Evolutionary conservation across 495 filamentous ascomycete genomes (phyloP), one percentile per base, ranked within the genome.

Genomic region (Penicillium tannophilum): DNA sequence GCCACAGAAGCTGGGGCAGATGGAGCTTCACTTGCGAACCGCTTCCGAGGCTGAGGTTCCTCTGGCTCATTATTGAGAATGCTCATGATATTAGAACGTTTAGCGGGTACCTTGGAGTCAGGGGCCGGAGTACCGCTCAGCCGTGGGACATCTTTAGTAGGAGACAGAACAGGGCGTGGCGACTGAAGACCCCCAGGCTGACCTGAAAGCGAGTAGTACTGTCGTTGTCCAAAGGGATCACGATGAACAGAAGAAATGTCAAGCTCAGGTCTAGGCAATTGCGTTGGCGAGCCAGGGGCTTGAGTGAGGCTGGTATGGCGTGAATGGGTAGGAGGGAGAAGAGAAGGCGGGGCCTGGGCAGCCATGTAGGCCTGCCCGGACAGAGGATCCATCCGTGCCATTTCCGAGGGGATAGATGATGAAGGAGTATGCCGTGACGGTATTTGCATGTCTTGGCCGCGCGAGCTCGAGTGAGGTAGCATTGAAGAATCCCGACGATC

Each of bases 1-100:
- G 52, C 51, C 2, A 20, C 43, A 41, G 54, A 52, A 5, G 45
- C 42, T 14, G 68, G 62, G 1, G 45, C 55, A 42, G 69, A 61
- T 16, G 70, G 63, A 8, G 56, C 60, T 48, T 80, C 76, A 51
- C 69, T 72, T 43, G 77, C 76, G 57, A 78, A 75, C 6, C 80
- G 76, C 57, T 84, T 85, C 12, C 76, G 69, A 19, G 52, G 80
- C 52, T 80, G 79, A 19, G 80, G 80, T 26, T 86, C 83, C 43
- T 76, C 79, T 0, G 83, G 79, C 54, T 86, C 83, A 41, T 83
- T 81, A 58, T 85, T 85, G 28, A 86, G 66, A 50, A 86, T 77
- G 28, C 75, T 82, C 78, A 85, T 82, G 46, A 86, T 84, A 42
- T 81, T 85, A 16, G 83, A 85, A 30, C 78, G 80, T 58, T 85